A percentile compares a stretch with the other conserved stretches of the same genome.
phyloP scores from a whole-genome alignment of 768 basidiomycete genomes.

The Agrocybe chaxingu region DNA sequence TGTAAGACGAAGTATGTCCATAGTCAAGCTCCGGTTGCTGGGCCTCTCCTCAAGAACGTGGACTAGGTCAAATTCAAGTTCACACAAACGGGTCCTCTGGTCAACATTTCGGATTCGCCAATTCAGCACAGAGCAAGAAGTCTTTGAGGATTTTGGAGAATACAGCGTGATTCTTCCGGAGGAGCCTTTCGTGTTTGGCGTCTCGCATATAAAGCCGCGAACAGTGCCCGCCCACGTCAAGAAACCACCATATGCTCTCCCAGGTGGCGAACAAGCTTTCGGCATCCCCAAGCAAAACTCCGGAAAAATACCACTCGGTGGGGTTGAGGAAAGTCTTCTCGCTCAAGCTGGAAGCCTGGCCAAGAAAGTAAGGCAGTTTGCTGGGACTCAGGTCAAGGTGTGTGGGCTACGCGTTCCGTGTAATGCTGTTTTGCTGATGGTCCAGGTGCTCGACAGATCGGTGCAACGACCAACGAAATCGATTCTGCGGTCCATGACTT shows the following conservation, averaged over 20 bases:
- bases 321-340: slow-evolving; percentile 47
- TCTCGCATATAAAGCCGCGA: slow-evolving; percentile 55
- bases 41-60: too few relatives aligned
- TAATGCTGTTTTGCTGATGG: neutral
- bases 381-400: slow-evolving; percentile 53
- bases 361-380: slow-evolving; percentile 51
- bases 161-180: slow-evolving; percentile 64
- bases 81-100: too few relatives aligned
- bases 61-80: too few relatives aligned
- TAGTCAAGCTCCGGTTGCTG: too few relatives aligned
- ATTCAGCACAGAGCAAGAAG: slow-evolving; percentile 10
- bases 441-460: slow-evolving; percentile 41
- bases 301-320: slow-evolving; percentile 45
- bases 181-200: slow-evolving; percentile 64
- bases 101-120: too few relatives aligned
- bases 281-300: slow-evolving; percentile 9
- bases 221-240: slow-evolving; percentile 53
- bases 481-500: slow-evolving; percentile 72
- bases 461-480: slow-evolving; percentile 71
- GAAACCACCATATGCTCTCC: slow-evolving; percentile 53
- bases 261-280: slow-evolving; percentile 7
- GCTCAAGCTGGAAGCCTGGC: slow-evolving; percentile 57
- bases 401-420: slow-evolving; percentile 3
- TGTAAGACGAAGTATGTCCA: too few relatives aligned
- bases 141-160: slow-evolving; percentile 38